Percentiles rank a stretch among this genome's conserved stretches.
These are phyloP conservation scores for Thinopyrum elongatum DNA, from an alignment of 176 grass and related monocot species.

Conservation along the genomic window DNA sequence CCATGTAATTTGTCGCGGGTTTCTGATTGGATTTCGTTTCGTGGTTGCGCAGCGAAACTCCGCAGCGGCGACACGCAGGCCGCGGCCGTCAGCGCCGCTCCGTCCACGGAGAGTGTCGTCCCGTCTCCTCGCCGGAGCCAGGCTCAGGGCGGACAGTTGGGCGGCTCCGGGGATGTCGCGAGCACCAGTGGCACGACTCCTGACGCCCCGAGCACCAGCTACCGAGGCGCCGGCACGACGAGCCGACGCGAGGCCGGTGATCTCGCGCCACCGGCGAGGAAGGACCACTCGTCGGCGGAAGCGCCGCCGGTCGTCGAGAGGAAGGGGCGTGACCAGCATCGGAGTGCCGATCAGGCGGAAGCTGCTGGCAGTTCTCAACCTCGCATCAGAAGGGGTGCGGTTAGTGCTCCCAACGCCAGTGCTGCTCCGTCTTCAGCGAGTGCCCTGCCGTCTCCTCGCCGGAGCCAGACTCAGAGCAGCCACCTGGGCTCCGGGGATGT, in stretches of 20 bases:
- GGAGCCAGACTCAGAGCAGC: neutral
- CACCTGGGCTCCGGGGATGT: neutral
- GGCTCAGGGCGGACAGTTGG: neutral
- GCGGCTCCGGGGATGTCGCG: neutral
- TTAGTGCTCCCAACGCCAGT: neutral
- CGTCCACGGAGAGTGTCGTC: neutral
- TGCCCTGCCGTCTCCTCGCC: neutral
- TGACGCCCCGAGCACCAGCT: neutral
- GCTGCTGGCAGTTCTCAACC: neutral
- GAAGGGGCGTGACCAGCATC: neutral
- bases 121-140: conserved; percentile 9
- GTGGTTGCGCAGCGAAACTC: conserved; percentile 48
- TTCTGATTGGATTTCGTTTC: conserved; percentile 25
- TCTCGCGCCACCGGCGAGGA: neutral
- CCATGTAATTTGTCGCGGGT: neutral
- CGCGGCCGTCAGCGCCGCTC: neutral
- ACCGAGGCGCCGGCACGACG: neutral
- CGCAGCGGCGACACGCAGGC: neutral
- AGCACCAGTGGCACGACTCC: neutral
- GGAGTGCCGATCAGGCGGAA: neutral
- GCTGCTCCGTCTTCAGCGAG: neutral
- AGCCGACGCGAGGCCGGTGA: neutral
- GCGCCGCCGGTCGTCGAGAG: neutral
- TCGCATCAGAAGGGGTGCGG: neutral
- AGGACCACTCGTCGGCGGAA: neutral